Percentiles rank a stretch among this genome's conserved stretches.
Evolutionary conservation across 2,329 filamentous ascomycete genomes (phyloP).

Genomic region (Passalora sequoiae): DNA sequence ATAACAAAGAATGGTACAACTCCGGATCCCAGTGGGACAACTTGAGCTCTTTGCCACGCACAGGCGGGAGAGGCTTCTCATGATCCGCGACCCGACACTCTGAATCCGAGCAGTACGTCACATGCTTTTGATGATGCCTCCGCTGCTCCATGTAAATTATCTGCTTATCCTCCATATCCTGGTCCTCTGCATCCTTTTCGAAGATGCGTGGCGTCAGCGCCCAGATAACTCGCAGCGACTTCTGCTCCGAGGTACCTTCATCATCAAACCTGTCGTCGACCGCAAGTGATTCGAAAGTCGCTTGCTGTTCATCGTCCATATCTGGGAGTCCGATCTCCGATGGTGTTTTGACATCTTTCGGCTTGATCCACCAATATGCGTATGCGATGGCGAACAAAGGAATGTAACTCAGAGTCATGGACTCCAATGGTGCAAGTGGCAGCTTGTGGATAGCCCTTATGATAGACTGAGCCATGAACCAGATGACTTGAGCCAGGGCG

Average conservation of each 20-base stretch:
- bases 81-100: constrained; percentile 4
- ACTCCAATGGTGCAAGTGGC: constrained; percentile 34
- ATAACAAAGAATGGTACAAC: constrained; percentile 22
- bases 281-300: constrained; percentile 26
- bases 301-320: constrained; percentile 24
- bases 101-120: constrained; percentile 1
- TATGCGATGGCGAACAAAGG: constrained; percentile 34
- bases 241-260: constrained; percentile 23
- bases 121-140: neutral
- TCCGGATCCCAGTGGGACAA: constrained; percentile 25
- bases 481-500: constrained; percentile 30
- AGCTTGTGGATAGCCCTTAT: constrained; percentile 31
- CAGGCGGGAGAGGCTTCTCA: neutral
- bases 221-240: constrained; percentile 29
- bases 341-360: constrained; percentile 35
- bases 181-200: constrained; percentile 22
- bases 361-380: constrained; percentile 37
- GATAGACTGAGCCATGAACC: constrained; percentile 33
- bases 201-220: constrained; percentile 32
- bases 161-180: constrained; percentile 5
- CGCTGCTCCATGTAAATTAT: neutral
- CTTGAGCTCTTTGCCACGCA: constrained; percentile 15
- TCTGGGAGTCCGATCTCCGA: constrained; percentile 29
- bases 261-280: constrained; percentile 30
- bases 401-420: constrained; percentile 37